Evolutionary conservation across 768 basidiomycete genomes (phyloP).

Genomic region (Xerocomellus intermedius): DNA sequence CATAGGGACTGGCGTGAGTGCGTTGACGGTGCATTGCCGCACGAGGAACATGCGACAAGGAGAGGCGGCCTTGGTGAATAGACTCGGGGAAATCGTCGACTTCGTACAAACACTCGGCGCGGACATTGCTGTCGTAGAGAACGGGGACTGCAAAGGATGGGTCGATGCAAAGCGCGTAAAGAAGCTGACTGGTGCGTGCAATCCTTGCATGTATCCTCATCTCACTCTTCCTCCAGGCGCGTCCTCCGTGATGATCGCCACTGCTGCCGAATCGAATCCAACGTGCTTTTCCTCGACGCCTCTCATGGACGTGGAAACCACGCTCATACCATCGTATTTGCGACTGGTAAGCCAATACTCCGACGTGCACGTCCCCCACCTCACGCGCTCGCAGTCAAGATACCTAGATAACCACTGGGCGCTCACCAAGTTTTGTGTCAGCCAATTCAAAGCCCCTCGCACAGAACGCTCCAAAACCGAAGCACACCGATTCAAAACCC

Average conservation of each 20-base stretch:
- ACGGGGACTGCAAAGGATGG: constrained; percentile 85
- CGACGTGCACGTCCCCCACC: not conserved
- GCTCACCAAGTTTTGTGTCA: constrained; percentile 84
- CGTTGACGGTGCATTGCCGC: constrained; percentile 92
- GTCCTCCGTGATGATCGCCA: too few relatives aligned
- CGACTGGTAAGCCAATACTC: constrained; percentile 62
- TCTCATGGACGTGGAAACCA: constrained; percentile 63
- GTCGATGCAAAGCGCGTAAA: constrained; percentile 77
- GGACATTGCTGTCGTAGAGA: constrained; percentile 87
- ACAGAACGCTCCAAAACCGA: constrained; percentile 56
- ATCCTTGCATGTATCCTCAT: too few relatives aligned
- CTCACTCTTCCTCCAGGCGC: too few relatives aligned
- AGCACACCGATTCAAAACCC: constrained; percentile 52
- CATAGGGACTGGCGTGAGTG: constrained; percentile 81
- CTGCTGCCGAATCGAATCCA: too few relatives aligned
- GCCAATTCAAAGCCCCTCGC: constrained; percentile 74
- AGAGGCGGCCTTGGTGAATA: constrained; percentile 74
- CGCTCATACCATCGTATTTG: constrained; percentile 70
- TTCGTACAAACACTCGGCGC: constrained; percentile 73
- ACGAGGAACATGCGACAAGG: constrained; percentile 87
- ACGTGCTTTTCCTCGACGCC: constrained; percentile 62
- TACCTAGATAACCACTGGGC: constrained; percentile 80
- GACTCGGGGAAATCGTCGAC: constrained; percentile 82
- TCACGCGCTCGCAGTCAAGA: constrained; percentile 46
- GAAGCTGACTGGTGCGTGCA: constrained; percentile 64